Base-by-base conservation (phyloP, 2,329 filamentous ascomycete genomes). In the Hypomyces perniciosus region DNA sequence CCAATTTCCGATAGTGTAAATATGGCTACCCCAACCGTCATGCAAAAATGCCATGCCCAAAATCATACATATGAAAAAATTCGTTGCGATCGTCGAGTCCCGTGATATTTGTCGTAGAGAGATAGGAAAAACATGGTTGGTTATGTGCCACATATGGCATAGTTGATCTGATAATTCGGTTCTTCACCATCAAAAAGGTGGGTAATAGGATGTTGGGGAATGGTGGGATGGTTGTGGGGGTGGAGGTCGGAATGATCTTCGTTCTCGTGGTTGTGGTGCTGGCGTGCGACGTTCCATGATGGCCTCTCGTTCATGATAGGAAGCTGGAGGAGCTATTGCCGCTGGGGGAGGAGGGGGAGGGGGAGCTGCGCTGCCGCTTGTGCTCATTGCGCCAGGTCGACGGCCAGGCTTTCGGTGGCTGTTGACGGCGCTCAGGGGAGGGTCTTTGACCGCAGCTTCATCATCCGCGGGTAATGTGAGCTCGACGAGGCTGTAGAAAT, bases 401-500 rank as follows among this genome's bases (percentile, higher is more conserved):
- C 77, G 71, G 44, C 63, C 65, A 34, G 66, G 64, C 62, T 79
- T 80, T 46, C 76, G 71, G 31, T 72, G 68, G 51, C 73, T 73
- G 53, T 65, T 72, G 51, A 80, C 68, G 50, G 76, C 76, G 57
- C 76, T 79, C 54, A 85, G 65, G 4, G 81, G 81, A 31, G 81
- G 81, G 51, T 84, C 77, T 58, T 78, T 79, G 34, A 85, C 79
- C 12, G 71, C 69, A 2, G 75, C 67, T 38, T 84, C 81, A 48
- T 81, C 73, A 51, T 89, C 84, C 38, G 70, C 69, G 0, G 87
- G 86, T 4, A 88, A 68, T 26, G 74, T 78, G 52, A 90, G 65
- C 49, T 84, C 79, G 34, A 90, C 84, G 35, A 90, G 72, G 53
- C 80, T 76, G 68, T 85, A 91, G 64, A 86, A 91, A 68, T 91